Percentiles rank a stretch among this genome's conserved stretches.
Conservation (phyloP, 2,329 filamentous ascomycete genomes). For the Tolypocladium capitatum region DNA sequence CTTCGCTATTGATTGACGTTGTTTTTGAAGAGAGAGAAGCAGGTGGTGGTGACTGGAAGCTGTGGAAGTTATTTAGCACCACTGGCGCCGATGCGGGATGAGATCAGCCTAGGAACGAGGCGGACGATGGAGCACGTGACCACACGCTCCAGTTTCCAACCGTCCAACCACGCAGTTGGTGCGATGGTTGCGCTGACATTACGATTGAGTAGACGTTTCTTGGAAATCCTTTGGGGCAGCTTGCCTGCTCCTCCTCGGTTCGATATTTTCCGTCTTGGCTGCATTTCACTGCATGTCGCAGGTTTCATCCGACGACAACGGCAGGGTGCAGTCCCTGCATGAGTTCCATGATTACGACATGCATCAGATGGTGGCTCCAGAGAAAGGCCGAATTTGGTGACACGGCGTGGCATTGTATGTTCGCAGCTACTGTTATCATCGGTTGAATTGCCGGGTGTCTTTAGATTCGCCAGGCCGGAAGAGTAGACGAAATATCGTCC, state of each 20-base stretch:
- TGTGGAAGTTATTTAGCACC: not conserved
- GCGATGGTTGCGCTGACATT: not conserved
- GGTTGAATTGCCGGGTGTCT: not conserved
- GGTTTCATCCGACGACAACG: not conserved
- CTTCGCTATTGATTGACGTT: not conserved
- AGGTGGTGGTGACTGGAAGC: not conserved
- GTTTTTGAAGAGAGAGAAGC: not conserved
- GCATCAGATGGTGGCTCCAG: not conserved
- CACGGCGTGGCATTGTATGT: not conserved
- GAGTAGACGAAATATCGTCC: too few relatives aligned
- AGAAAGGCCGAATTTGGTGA: not conserved
- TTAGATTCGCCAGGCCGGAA: not conserved
- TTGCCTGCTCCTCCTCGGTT: not conserved
- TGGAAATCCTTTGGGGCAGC: too few relatives aligned
- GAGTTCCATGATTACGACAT: not conserved
- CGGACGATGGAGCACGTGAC: not conserved
- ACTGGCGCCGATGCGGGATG: not conserved
- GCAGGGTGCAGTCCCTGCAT: not conserved
- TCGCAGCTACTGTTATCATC: not conserved
- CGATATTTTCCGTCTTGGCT: not conserved
- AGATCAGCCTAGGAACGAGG: not conserved
- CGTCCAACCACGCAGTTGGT: too few relatives aligned
- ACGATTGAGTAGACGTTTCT: not conserved
- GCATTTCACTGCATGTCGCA: not conserved
- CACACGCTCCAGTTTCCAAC: not conserved